Base-by-base conservation (phyloP, 2,329 filamentous ascomycete genomes). In the Plectosphaerella sp. region DNA sequence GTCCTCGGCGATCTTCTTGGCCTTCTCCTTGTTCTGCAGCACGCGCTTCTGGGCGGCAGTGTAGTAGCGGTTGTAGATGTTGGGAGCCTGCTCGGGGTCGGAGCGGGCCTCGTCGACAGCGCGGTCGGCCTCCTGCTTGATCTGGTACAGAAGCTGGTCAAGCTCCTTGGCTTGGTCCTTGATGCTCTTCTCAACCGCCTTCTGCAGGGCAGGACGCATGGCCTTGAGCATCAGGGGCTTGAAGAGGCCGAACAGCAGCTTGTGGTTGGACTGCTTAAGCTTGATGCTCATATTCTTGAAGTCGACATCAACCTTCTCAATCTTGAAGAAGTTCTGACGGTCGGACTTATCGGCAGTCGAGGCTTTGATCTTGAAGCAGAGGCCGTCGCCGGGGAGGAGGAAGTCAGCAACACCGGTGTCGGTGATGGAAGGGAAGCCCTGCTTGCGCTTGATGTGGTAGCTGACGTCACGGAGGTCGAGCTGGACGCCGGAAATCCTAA, bases 381-480 rank as follows among this genome's bases (percentile, higher is more conserved):
- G 87, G 36, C 94, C 94, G 43, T 88, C 82, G 33, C 92, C 94
- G 24, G 88, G 89, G 51, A 99, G 82, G 64, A 91, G 83, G 62
- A 99, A 85, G 66, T 97, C 92, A 72, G 88, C 86, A 33, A 97
- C 79, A 75, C 94, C 94, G 45, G 83, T 88, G 67, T 99, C 94
- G 16, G 84, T 91, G 67, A 97, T 77, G 14, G 86, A 81, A 3
- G 92, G 93, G 78, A 97, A 97, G 9, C 94, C 93, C 63, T 91
- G 76, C 82, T 99, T 97, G 73, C 87, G 89, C 76, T 94, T 94
- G 72, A 99, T 79, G 71, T 97, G 92, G 79, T 92, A 97, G 69
- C 89, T 90, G 57, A 99, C 90, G 64, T 96, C 91, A 58, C 81
- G 83, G 45, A 97, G 78, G 60, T 99, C 94, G 77, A 93, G 91